Evolutionary conservation across 371 early-diverging fungal species (phyloP), one percentile per base, ranked within the genome.

Genomic region (Mortierella sp.): DNA sequence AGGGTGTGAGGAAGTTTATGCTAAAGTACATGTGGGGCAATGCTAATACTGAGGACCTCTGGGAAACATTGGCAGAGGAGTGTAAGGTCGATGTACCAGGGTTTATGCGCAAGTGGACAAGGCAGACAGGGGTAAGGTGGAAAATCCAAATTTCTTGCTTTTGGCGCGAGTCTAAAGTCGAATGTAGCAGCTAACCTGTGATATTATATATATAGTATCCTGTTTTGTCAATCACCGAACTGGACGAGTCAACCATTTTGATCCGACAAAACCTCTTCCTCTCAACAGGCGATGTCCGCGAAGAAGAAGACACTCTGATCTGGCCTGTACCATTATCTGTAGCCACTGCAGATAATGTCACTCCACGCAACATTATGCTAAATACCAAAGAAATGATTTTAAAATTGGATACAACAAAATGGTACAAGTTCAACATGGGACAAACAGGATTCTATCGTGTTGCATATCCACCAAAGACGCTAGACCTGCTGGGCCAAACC

Each of bases 101-200:
- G 62, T 90, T 98, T 69, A 96, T 98, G 96, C 84, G 88, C 51
- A 69, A 88, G 40, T 98, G 99, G 99, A 97, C 97, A 8, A 86
- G 88, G n/a, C 86, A 92, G 68, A 88, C 91, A 39, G 99, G 98
- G 18, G 77, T 78, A 67, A 61, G 71, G 8, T 32, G 51, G n/a
- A 51, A 24, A 57, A 57, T 24, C 5, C 14, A 32, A 28, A 57
- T 54, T 10, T n/a, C 22, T 26, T 54, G 54, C 20, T n/a, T 43
- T 43, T 43, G 43, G 43, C 11, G 16, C 9, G 43, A 35, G 35
- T 6, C 35, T 6, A 5, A 5, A 35, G 35, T 35, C 35, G 35
- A 8, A 35, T 35, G 35, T 35, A 35, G 35, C 35, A 35, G 6
- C 35, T 35, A 35, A 35, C 35, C 35, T 35, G 35, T 8, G 35